Percentiles rank a stretch among this genome's conserved stretches.
Evolutionary conservation across 257 asterid genomes (phyloP).

Genomic region (Mentha longifolia): DNA sequence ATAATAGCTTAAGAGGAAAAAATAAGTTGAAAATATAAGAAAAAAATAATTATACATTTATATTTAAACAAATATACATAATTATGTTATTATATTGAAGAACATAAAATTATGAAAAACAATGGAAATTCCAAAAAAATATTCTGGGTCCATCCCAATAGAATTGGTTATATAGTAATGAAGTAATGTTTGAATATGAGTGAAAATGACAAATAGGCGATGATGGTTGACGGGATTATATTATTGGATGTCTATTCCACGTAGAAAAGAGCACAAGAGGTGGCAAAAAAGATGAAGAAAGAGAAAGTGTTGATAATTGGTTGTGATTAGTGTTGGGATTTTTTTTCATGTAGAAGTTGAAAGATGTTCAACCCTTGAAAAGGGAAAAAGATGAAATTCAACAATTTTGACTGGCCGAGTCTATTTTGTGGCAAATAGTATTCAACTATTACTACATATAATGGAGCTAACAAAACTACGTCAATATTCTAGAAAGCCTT

Average conservation of each 20-base stretch:
- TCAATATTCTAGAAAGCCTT: conserved; percentile 17
- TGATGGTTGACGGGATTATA: not conserved
- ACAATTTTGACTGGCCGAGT: conserved; percentile 24
- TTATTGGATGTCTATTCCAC: too few relatives aligned
- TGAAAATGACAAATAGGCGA: not conserved
- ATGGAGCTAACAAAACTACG: not conserved
- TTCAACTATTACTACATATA: not conserved
- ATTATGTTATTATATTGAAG: too few relatives aligned
- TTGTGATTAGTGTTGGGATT: not conserved
- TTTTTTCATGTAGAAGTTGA: conserved; percentile 15
- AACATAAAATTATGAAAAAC: too few relatives aligned
- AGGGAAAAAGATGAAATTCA: not conserved
- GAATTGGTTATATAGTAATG: too few relatives aligned
- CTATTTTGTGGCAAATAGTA: not conserved
- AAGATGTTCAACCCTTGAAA: conserved; percentile 22
- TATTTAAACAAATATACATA: too few relatives aligned
- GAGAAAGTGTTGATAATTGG: not conserved
- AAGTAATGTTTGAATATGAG: not conserved
- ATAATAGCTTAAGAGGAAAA: too few relatives aligned
- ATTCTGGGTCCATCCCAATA: too few relatives aligned
- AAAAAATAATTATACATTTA: too few relatives aligned
- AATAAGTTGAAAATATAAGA: too few relatives aligned
- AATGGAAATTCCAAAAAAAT: too few relatives aligned
- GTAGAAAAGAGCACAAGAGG: not conserved
- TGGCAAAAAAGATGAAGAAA: too few relatives aligned